Evolutionary conservation across 2,329 filamentous ascomycete genomes (phyloP).

Genomic region (Aspergillus clavatus): DNA sequence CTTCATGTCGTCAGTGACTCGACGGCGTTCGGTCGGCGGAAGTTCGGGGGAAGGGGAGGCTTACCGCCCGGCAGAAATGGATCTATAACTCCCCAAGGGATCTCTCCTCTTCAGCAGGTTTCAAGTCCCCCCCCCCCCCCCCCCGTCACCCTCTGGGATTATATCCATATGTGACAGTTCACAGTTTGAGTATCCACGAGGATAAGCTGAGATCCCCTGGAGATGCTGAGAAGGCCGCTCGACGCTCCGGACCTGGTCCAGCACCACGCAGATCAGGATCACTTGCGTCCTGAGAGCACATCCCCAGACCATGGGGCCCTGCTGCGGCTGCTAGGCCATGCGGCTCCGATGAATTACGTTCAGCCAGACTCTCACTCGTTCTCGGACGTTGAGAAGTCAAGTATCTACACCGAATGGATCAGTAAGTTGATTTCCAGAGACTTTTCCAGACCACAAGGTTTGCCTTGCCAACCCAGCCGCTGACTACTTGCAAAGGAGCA

Average conservation of each 20-base stretch:
- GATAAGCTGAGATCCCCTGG: neutral
- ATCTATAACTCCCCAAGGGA: neutral
- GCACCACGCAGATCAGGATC: neutral
- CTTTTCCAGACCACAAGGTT: too few relatives aligned
- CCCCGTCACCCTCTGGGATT: too few relatives aligned
- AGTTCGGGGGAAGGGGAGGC: neutral
- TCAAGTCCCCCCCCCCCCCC: too few relatives aligned
- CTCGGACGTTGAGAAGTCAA: slow-evolving; percentile 16
- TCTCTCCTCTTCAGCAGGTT: neutral
- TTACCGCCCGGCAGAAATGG: neutral
- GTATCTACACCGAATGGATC: slow-evolving; percentile 29
- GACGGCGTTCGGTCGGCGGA: neutral
- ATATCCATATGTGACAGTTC: too few relatives aligned
- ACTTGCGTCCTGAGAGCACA: neutral
- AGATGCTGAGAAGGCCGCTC: neutral
- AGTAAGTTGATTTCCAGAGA: too few relatives aligned
- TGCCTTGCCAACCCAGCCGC: too few relatives aligned
- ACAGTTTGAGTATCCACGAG: too few relatives aligned
- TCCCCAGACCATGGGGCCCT: neutral
- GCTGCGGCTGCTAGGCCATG: neutral
- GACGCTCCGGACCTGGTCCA: neutral
- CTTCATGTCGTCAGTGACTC: neutral
- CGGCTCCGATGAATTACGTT: neutral
- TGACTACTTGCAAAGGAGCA: slow-evolving; percentile 18
- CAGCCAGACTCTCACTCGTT: slow-evolving; percentile 1